A percentile compares a stretch with the other conserved stretches of the same genome.
phyloP scores from a whole-genome alignment of 768 basidiomycete species.

The Trametes meyenii region DNA sequence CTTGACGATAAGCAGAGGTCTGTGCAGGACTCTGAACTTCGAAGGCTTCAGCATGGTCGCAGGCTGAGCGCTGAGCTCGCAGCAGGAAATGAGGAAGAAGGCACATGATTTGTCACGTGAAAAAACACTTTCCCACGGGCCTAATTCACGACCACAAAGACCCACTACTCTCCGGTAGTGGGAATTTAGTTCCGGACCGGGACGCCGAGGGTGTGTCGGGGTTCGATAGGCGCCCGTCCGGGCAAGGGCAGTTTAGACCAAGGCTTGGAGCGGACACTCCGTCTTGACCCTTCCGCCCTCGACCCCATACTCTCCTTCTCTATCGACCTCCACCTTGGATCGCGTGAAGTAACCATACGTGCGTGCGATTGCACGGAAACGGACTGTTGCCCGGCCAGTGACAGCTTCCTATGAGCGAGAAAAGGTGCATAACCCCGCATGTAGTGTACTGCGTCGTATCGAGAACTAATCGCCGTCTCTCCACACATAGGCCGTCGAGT shows the following conservation, averaged over 20 bases:
- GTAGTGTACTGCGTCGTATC: neutral
- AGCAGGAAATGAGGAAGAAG: no score
- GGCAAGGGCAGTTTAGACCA: neutral
- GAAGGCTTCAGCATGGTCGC: no score
- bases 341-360: constrained; percentile 11
- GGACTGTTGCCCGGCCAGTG: constrained; percentile 67
- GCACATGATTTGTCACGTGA: no score
- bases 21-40: no score
- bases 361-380: constrained; percentile 75
- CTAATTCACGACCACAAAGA: no score
- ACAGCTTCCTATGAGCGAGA: constrained; percentile 79
- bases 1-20: no score
- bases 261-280: neutral
- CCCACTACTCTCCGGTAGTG: no score
- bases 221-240: neutral
- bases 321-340: constrained; percentile 17
- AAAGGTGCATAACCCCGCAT: constrained; percentile 44
- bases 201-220: no score
- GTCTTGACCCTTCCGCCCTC: constrained; percentile 5
- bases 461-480: constrained; percentile 1
- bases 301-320: neutral
- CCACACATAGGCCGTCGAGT: constrained; percentile 52
- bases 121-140: no score
- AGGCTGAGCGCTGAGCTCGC: no score
- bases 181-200: neutral